A percentile compares a stretch with the other conserved stretches of the same genome.
These are phyloP conservation scores for Anthoceros angustus DNA, from an alignment of 225 moss, liverwort and hornwort genomes.

Conservation along the genomic window DNA sequence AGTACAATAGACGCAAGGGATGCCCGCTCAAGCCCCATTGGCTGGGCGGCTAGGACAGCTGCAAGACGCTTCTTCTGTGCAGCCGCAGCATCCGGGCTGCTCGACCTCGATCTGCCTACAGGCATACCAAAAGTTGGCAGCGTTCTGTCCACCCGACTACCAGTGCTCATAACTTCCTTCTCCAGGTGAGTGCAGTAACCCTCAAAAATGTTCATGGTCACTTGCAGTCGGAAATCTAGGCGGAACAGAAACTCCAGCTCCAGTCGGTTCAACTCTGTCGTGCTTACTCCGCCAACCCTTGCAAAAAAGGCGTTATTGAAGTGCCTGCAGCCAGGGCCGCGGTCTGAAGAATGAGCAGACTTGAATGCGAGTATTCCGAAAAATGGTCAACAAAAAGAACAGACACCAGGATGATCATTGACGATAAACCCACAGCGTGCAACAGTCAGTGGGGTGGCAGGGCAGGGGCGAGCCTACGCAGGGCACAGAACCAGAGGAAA, in stretches of 20 bases:
- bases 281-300: conserved; percentile 81
- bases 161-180: conserved; percentile 53
- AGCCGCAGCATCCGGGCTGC: background rate
- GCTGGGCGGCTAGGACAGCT: background rate
- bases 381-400: background rate
- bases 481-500: background rate
- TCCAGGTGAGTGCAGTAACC: conserved; percentile 80
- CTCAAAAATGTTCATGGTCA: conserved; percentile 56
- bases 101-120: background rate
- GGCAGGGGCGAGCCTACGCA: too few relatives aligned
- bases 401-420: background rate
- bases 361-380: background rate
- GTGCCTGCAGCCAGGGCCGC: conserved; percentile 36
- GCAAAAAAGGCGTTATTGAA: conserved; percentile 93
- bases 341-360: background rate
- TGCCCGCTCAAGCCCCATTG: background rate
- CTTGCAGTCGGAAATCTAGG: conserved; percentile 72
- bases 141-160: conserved; percentile 41
- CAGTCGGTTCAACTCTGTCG: conserved; percentile 63
- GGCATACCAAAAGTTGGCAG: conserved; percentile 29
- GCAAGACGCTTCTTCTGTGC: background rate
- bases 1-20: conserved; percentile 3
- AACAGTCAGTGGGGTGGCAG: too few relatives aligned
- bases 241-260: conserved; percentile 77
- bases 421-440: too few relatives aligned